Conservation (phyloP, 2,329 filamentous ascomycete genomes). For the Didymella lethalis region DNA sequence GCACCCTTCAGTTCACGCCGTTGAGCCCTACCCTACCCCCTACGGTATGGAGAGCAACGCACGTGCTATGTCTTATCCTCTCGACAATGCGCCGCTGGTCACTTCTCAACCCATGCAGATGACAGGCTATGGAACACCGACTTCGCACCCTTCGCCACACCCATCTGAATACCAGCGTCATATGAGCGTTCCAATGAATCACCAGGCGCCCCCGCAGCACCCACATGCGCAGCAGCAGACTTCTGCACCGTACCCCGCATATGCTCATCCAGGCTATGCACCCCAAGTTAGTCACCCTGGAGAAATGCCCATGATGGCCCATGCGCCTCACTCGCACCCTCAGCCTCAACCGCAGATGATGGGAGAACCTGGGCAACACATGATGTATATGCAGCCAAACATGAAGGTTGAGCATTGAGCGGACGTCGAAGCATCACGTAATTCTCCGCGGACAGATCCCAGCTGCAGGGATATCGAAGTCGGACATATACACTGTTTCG, state of each 20-base stretch:
- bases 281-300: conserved; percentile 46
- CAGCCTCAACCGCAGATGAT: conserved; percentile 50
- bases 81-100: conserved; percentile 49
- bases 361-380: conserved; percentile 48
- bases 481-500: conserved; percentile 14
- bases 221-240: conserved; percentile 39
- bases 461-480: conserved; percentile 15
- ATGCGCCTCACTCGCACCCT: conserved; percentile 41
- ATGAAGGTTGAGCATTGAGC: conserved; percentile 53
- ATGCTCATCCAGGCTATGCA: conserved; percentile 46
- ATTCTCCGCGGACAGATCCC: conserved; percentile 18
- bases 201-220: conserved; percentile 38
- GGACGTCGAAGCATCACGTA: conserved; percentile 11
- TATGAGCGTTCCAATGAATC: conserved; percentile 48
- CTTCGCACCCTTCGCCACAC: conserved; percentile 49
- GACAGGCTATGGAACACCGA: conserved; percentile 49
- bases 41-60: conserved; percentile 51
- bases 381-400: conserved; percentile 52
- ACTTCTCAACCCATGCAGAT: conserved; percentile 50
- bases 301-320: conserved; percentile 51
- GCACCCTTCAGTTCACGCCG: conserved; percentile 42
- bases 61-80: conserved; percentile 51
- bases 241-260: conserved; percentile 39
- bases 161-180: conserved; percentile 49
- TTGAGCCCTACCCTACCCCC: conserved; percentile 46